Percentiles rank a stretch among this genome's conserved stretches.
These are phyloP conservation scores for Medicago ruthenica DNA, from an alignment of 306 rosid genomes.

Conservation along the genomic window DNA sequence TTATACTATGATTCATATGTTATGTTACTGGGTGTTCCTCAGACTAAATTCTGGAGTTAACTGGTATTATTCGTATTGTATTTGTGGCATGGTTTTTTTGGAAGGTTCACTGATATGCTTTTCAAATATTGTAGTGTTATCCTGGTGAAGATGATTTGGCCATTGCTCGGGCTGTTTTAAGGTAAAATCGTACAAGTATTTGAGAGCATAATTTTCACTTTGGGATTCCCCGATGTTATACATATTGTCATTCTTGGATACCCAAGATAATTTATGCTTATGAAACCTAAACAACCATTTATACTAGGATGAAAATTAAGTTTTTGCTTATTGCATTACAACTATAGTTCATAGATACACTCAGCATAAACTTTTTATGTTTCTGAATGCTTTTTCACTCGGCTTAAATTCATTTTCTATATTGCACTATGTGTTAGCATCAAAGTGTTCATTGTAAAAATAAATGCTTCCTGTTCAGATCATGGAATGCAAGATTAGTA, in stretches of 20 bases:
- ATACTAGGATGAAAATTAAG: background rate
- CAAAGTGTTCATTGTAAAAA: background rate
- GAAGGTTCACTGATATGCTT: slow-evolving; percentile 43
- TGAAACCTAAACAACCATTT: slow-evolving; percentile 12
- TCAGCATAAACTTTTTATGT: background rate
- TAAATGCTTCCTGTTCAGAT: background rate
- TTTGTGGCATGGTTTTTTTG: slow-evolving; percentile 21
- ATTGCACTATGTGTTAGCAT: background rate
- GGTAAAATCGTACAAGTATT: slow-evolving; percentile 62
- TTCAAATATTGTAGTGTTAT: slow-evolving; percentile 76
- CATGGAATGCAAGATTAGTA: background rate
- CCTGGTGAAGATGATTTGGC: slow-evolving; percentile 98
- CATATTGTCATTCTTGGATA: background rate
- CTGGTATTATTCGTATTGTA: slow-evolving; percentile 33
- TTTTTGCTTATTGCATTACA: background rate
- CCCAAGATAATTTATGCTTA: background rate
- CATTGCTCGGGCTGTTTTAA: slow-evolving; percentile 81
- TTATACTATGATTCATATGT: slow-evolving; percentile 28
- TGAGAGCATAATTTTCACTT: slow-evolving; percentile 14
- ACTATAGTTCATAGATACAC: background rate
- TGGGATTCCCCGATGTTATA: slow-evolving; percentile 7
- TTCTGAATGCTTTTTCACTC: background rate
- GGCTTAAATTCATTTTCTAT: background rate
- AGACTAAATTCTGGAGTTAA: slow-evolving; percentile 25
- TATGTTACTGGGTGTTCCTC: slow-evolving; percentile 27